Conservation (phyloP, 2,329 filamentous ascomycete species). For the Stromatinia cepivora region DNA sequence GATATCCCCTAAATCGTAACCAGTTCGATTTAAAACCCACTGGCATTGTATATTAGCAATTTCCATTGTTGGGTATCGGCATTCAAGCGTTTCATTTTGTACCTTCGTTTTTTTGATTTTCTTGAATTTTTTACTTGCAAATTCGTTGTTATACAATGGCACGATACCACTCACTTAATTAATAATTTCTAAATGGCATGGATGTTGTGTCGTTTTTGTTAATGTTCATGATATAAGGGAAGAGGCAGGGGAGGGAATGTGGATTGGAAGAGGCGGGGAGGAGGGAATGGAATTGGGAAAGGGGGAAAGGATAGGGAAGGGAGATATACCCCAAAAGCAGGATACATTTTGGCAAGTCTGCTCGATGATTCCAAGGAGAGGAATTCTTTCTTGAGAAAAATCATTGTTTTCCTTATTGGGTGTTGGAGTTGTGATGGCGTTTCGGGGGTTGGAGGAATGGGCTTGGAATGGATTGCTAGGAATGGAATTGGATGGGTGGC, state of each 20-base stretch:
- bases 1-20: conserved; percentile 5
- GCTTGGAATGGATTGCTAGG: not conserved
- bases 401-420: not conserved
- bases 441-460: not conserved
- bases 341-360: not conserved
- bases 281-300: not conserved
- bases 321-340: not conserved
- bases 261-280: conserved; percentile 1
- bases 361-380: not conserved
- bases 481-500: not conserved
- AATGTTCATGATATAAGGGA: conserved; percentile 31
- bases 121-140: not conserved
- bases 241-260: conserved; percentile 10
- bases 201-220: conserved; percentile 18
- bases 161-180: conserved; percentile 9
- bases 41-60: conserved; percentile 9
- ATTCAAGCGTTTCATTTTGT: conserved; percentile 6
- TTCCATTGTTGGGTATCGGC: not conserved
- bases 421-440: not conserved
- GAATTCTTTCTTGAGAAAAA: not conserved
- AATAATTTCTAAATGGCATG: conserved; percentile 8
- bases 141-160: not conserved
- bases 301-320: not conserved
- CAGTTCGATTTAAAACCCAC: not conserved
- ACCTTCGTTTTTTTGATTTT: not conserved